phyloP scores from a whole-genome alignment of 2,329 filamentous ascomycete species.

The Thermomyces lanuginosus region DNA sequence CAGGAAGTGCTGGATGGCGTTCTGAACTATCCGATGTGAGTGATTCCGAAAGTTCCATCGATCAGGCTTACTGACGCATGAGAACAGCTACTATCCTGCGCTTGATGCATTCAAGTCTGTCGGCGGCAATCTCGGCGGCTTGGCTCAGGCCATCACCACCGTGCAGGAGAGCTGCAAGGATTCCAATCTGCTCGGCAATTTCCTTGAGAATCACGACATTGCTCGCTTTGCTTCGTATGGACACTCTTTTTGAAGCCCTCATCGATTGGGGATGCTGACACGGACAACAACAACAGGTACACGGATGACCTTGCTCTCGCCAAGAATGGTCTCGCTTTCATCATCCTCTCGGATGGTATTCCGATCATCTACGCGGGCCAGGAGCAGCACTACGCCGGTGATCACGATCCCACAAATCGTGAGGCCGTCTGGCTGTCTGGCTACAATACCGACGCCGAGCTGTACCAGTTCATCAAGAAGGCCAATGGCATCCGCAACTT shows the following conservation, averaged over 20 bases:
- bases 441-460: conserved; percentile 31
- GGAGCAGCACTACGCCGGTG: conserved; percentile 44
- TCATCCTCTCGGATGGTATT: conserved; percentile 44
- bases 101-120: conserved; percentile 20
- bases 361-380: conserved; percentile 53
- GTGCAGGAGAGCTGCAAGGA: conserved; percentile 25
- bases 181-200: conserved; percentile 35
- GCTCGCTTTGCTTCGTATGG: conserved; percentile 34
- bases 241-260: background rate
- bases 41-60: background rate
- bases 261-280: too few species aligned
- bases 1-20: conserved; percentile 32
- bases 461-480: conserved; percentile 34
- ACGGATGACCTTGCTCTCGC: conserved; percentile 29
- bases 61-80: background rate
- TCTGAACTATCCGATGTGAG: conserved; percentile 32
- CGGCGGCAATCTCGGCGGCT: conserved; percentile 18
- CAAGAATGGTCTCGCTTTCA: conserved; percentile 46
- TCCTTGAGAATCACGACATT: conserved; percentile 48
- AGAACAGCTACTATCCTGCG: conserved; percentile 17
- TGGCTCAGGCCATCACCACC: conserved; percentile 20
- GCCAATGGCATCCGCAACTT: conserved; percentile 37
- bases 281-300: conserved; percentile 9
- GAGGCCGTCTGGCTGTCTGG: conserved; percentile 42
- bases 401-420: conserved; percentile 35